Evolutionary conservation across 441 rosid genomes (phyloP).

Genomic region (Syzygium malaccense): DNA sequence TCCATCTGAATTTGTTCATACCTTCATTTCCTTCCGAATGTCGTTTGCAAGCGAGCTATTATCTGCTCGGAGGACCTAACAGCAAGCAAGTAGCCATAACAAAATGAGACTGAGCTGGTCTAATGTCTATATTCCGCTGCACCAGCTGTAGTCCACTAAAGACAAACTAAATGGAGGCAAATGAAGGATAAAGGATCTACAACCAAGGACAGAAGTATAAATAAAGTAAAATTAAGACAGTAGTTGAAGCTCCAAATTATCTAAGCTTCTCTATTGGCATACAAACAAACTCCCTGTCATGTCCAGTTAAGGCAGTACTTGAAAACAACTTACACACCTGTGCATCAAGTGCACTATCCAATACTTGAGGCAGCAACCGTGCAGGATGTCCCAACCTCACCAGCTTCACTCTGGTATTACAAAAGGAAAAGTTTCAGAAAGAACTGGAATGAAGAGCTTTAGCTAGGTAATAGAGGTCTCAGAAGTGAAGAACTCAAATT

Average conservation of each 20-base stretch:
- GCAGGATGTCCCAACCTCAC: constrained; percentile 99
- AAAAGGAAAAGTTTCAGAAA: background rate
- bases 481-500: background rate
- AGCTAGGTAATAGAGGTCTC: background rate
- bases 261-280: background rate
- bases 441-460: background rate
- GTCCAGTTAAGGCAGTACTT: background rate
- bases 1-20: constrained; percentile 12
- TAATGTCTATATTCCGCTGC: background rate
- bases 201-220: background rate
- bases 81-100: constrained; percentile 7
- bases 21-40: constrained; percentile 96
- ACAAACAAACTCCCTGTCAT: background rate
- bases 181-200: background rate
- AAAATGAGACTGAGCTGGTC: background rate
- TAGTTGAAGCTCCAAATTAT: background rate
- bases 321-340: constrained; percentile 34
- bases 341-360: constrained; percentile 93
- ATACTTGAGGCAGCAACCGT: constrained; percentile 84
- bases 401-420: constrained; percentile 51
- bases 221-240: background rate
- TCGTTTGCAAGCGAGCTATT: constrained; percentile 88
- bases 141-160: background rate
- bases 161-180: background rate
- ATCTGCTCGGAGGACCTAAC: constrained; percentile 78